These are phyloP conservation scores for Metrosideros polymorpha DNA, from an alignment of 441 rosid species.

Conservation along the genomic window DNA sequence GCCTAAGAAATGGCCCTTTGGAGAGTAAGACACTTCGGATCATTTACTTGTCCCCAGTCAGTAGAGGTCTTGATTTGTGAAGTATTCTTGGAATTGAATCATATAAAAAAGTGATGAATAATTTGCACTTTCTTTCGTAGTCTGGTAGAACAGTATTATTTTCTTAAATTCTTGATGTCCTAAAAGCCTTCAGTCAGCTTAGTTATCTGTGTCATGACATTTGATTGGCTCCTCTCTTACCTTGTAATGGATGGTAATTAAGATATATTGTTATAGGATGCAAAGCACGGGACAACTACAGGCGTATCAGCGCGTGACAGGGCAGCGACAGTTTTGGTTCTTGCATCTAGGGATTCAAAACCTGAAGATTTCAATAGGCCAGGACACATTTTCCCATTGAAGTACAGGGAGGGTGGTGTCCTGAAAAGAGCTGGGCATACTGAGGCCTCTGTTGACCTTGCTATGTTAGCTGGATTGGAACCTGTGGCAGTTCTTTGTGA, in stretches of 20 bases:
- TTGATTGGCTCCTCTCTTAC: background rate
- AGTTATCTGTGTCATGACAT: background rate
- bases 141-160: background rate
- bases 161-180: background rate
- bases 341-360: slow-evolving; percentile 76
- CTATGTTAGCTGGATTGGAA: slow-evolving; percentile 72
- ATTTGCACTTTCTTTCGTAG: background rate
- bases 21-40: background rate
- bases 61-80: background rate
- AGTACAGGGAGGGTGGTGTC: slow-evolving; percentile 87
- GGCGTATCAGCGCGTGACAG: slow-evolving; percentile 91
- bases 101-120: background rate
- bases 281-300: slow-evolving; percentile 84
- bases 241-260: background rate
- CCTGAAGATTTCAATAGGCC: slow-evolving; percentile 93
- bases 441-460: slow-evolving; percentile 94
- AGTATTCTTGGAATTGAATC: background rate
- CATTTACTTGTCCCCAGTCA: background rate
- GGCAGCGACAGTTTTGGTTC: slow-evolving; percentile 71
- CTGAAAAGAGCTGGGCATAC: slow-evolving; percentile 97
- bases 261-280: slow-evolving; percentile 48
- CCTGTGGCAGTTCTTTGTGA: slow-evolving; percentile 79
- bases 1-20: background rate
- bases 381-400: slow-evolving; percentile 86
- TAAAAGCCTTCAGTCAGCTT: background rate